Conservation (phyloP, 495 filamentous ascomycete genomes). For the Margaritispora aquatica region DNA sequence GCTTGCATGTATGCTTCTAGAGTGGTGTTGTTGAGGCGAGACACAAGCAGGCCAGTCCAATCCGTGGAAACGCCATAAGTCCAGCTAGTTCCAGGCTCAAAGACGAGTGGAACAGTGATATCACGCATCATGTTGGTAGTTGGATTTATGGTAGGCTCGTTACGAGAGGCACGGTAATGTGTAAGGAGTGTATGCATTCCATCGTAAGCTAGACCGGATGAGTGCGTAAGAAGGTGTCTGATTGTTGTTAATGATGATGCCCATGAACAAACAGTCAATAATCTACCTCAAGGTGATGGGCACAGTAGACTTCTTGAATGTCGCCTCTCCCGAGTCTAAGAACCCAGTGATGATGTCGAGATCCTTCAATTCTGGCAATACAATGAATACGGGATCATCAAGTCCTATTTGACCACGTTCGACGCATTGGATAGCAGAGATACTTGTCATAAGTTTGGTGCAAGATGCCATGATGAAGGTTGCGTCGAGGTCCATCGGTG, state of each 20-base stretch:
- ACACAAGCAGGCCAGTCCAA: conserved; percentile 43
- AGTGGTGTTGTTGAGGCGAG: conserved; percentile 38
- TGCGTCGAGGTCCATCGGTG: conserved; percentile 41
- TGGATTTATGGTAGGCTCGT: neutral
- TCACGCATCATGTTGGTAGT: neutral
- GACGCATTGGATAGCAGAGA: conserved; percentile 57
- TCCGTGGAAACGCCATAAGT: conserved; percentile 40
- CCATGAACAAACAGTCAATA: no score
- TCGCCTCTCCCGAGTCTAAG: conserved; percentile 13
- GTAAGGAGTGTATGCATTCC: neutral
- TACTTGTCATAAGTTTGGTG: conserved; percentile 46
- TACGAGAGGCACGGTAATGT: neutral
- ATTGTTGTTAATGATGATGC: neutral
- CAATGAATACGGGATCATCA: conserved; percentile 15
- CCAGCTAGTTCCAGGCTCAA: conserved; percentile 45
- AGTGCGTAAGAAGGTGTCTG: conserved; percentile 22
- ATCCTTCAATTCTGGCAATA: conserved; percentile 26
- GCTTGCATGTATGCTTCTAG: conserved; percentile 52
- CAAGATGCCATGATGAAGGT: conserved; percentile 53
- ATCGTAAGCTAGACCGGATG: conserved; percentile 14
- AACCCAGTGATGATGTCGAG: conserved; percentile 23
- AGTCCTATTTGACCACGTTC: conserved; percentile 43
- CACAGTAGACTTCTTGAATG: conserved; percentile 6
- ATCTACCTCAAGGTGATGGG: conserved; percentile 19
- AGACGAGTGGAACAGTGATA: conserved; percentile 34